Evolutionary conservation across 495 filamentous ascomycete genomes (phyloP), one percentile per base, ranked within the genome.

Genomic region (Penicillium longicatenatum): DNA sequence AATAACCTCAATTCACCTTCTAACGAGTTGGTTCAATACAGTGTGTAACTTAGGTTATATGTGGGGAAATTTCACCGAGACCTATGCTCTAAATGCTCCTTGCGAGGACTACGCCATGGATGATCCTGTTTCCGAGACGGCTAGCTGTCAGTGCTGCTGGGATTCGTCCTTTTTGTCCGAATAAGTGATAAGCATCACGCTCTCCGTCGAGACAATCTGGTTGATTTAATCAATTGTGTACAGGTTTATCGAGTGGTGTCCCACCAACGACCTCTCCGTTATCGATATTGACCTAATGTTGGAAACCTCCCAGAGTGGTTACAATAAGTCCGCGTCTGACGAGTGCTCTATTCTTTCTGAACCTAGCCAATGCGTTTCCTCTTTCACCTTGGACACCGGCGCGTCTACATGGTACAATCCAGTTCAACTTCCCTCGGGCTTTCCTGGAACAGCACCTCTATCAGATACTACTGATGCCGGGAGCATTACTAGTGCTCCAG

Each of bases 331-430:
- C 1, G 49, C 29, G 1, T 51, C 49, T 39, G 33, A 51, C 31
- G 19, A 51, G 7, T 51, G 49, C 31, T 51, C 49, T 5, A 51
- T 51, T 39, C 49, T 51, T 16, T 39, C 49, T 5, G 31, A 39
- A 4, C 29, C 29, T n/a, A 24, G 9, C 0, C 30, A 51, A 22
- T 51, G 49, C 39, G 20, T 39, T 1, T 11, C n/a, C 17, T 51
- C 49, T 24, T 51, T 51, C 49, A 35, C n/a, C 10, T 24, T 51
- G 19, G 49, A 51, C 19, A 51, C 31, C 39, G 16, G 4, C 2
- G 49, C 49, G 17, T 39, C 49, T 5, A 51, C 49, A 3, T 51
- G 49, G 49, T 51, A 51, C 31, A 51, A 51, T 14, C 49, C 49
- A 20, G 49, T 30, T 10, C n/a, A 51, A 9, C 49, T 51, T 37